Base-by-base conservation (phyloP, 768 basidiomycete genomes). In the Chalciporus chontae region DNA sequence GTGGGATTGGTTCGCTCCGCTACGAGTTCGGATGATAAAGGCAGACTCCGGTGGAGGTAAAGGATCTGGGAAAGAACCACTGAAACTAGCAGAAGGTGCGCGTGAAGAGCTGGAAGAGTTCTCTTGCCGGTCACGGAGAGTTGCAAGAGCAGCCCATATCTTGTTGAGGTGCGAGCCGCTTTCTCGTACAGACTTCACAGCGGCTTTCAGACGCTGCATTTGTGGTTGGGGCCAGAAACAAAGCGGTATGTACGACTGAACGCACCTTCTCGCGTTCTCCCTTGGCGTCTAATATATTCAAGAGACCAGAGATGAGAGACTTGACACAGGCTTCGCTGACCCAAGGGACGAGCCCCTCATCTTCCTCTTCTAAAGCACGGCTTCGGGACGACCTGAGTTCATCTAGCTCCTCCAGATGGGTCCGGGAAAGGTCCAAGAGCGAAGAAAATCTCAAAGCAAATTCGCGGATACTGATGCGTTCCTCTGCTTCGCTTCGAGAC, bases 381-480 rank as follows among this genome's bases (percentile, higher is more conserved):
- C 34, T 48, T 27, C 66, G 63, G 13, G 53, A 57, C 19, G 54
- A 73, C 36, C 66, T 71, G 42, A 84, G 71, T 45, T 75, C 73
- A 24, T 87, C 87, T 8, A 91, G 67, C 51, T 89, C 85, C 40
- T 84, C 80, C 5, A 85, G 62, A 47, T 82, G 77, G 3, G 66
- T 75, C 73, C 42, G 79, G 62, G 37, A 77, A 19, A 68, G 58
- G 69, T 80, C 78, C 56, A 84, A 64, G 14, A 79, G 48, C 24
- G 72, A 69, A 1, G 73, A 71, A 54, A 90, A 90, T 29, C 89
- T 77, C 41, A 86, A 61, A 10, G 79, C 61, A 62, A 90, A 92
- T 66, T 91, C 89, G 49, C 89, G 81, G 38, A 90, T 83, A 56
- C 80, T 71, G 41, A 90, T 77, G 9, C 88, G 81, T 23, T 76